Base-by-base conservation (phyloP, 2,329 filamentous ascomycete species). In the Talaromyces albobiverticillius region DNA sequence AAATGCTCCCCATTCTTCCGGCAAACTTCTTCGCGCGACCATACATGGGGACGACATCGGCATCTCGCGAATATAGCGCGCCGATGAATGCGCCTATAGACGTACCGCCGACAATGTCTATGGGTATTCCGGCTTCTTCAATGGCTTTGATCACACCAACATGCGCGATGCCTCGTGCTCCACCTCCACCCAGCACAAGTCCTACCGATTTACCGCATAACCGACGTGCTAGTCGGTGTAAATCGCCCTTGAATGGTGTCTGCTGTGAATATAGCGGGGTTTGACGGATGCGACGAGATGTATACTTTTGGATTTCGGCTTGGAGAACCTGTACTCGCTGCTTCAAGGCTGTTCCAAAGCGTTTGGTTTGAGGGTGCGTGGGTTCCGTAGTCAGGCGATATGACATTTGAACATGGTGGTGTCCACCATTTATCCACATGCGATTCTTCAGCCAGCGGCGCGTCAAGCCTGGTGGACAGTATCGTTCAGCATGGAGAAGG, bases 1-100 rank as follows among this genome's bases (percentile, higher is more conserved):
- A 99, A 75, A 97, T 90, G 71, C 93, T 97, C 42, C 90, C 90
- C 95, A 99, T 99, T n/a, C 95, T 88, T 4, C 94, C 92, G 0
- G 94, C 84, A 70, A 99, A 99, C 69, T 96, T 96, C 81, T 99
- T 99, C 13, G 91, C 91, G 43, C 95, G 83, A 0, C 94, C 94
- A 64, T 95, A 96, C 82, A 97, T 96, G 11, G 94, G 94, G 4
- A 99, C 93, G 1, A 96, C 86, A 66, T 99, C 95, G 9, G 93
- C 94, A 68, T 99, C 94, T 54, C 93, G 89, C 1, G 95, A 94
- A 69, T 99, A 99, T 1, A 99, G 78, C 1, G 90, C 94, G 7
- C 95, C 94, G 51, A 97, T 92, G 68, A 99, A 97, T 1, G 93
- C 85, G 14, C 94, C 94, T 53, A 99, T 99, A 0, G 93, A 97